Conservation (phyloP, 352 stramenopile genomes). For the Paralagenidium karlingii region DNA sequence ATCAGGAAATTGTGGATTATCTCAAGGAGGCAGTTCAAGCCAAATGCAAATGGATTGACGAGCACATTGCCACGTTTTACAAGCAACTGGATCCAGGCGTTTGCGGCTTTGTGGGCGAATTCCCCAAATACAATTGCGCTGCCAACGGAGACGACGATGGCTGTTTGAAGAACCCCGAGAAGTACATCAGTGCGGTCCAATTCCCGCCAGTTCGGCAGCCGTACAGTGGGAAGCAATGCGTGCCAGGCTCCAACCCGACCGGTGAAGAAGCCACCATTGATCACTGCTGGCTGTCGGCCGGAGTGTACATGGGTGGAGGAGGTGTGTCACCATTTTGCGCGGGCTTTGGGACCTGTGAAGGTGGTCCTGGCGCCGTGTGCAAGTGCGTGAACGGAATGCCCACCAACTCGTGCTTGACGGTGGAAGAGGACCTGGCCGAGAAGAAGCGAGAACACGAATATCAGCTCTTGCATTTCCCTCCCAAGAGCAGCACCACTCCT, state of each 20-base stretch:
- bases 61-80: conserved; percentile 17
- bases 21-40: conserved; percentile 13
- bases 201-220: conserved; percentile 8
- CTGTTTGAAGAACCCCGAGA: conserved; percentile 9
- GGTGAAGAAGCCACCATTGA: no score
- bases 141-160: conserved; percentile 6
- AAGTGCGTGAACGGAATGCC: conserved; percentile 23
- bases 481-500: no score
- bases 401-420: neutral
- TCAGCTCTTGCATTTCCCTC: no score
- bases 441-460: no score
- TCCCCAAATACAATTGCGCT: conserved; percentile 14
- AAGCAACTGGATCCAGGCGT: neutral
- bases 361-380: conserved; percentile 47
- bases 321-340: conserved; percentile 65
- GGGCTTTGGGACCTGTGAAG: conserved; percentile 45
- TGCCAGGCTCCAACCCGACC: no score
- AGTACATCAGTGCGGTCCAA: conserved; percentile 8
- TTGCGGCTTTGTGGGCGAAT: conserved; percentile 2
- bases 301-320: conserved; percentile 20
- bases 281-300: conserved; percentile 63
- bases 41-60: conserved; percentile 58
- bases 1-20: conserved; percentile 1
- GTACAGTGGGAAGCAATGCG: neutral
- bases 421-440: no score